Evolutionary conservation across 2,329 filamentous ascomycete species (phyloP).

Genomic region (Annulohypoxylon truncatum): DNA sequence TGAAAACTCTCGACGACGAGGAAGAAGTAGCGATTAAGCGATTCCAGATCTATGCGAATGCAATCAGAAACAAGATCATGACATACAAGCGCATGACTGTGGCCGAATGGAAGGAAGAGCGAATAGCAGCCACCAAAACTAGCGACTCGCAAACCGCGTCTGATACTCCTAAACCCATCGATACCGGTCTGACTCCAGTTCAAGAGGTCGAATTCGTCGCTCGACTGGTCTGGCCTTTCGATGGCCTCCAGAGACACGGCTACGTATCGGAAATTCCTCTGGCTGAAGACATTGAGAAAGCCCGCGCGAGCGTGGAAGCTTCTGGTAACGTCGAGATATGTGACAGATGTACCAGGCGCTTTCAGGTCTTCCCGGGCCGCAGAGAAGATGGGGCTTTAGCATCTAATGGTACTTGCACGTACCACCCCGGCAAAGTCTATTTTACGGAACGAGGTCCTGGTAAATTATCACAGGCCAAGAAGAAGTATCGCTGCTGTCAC

Average conservation of each 20-base stretch:
- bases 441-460: conserved; percentile 68
- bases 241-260: conserved; percentile 73
- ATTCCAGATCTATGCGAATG: conserved; percentile 79
- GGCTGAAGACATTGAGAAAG: conserved; percentile 72
- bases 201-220: conserved; percentile 76
- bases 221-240: conserved; percentile 72
- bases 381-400: conserved; percentile 81
- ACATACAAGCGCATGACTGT: conserved; percentile 79
- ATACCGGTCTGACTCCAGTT: conserved; percentile 74
- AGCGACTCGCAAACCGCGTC: conserved; percentile 50
- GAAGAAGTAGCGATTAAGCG: conserved; percentile 77
- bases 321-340: conserved; percentile 87
- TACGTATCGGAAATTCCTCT: conserved; percentile 79
- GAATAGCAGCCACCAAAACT: conserved; percentile 51
- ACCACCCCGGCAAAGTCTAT: conserved; percentile 81
- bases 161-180: conserved; percentile 63
- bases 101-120: conserved; percentile 76
- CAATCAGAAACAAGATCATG: conserved; percentile 84
- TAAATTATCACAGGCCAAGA: conserved; percentile 66
- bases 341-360: conserved; percentile 85
- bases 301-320: conserved; percentile 72
- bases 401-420: conserved; percentile 80
- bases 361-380: conserved; percentile 91
- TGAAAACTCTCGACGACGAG: conserved; percentile 79
- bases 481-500: conserved; percentile 82